Evolutionary conservation across 1,139 yeast genomes (phyloP), one percentile per base, ranked within the genome.

Genomic region (Hansenula sp.): DNA sequence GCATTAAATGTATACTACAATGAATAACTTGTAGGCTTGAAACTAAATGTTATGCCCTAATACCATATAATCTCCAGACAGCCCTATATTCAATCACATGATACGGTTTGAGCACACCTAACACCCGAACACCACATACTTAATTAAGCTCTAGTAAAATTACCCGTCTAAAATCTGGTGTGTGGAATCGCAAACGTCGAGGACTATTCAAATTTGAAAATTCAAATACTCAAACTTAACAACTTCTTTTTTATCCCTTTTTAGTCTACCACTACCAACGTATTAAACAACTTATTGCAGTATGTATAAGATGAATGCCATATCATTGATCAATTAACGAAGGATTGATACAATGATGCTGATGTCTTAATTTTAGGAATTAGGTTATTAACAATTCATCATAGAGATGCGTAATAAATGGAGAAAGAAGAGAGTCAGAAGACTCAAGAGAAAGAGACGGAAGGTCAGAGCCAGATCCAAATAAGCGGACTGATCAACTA

Each of bases 371-470:
- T n/a, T n/a, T n/a, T n/a, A 10, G 17, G 10, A 21, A 31, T 18
- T 27, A 17, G 2, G 3, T 7, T 27, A 38, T 39, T 47, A 48
- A 48, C 50, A 41, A 18, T 16, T 4, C 3, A 24, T 11, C 9
- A 17, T 40, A 50, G 67, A 59, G 60, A 84, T 84, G 95, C 83
- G 95, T 82, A 78, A 81, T 75, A 84, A 84, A 82, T 87, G 96
- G 97, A 88, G 96, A 87, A 89, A 89, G 85, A 89, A 89, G 95
- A 88, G 97, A 88, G 95, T 84, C 76, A 88, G 97, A 87, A 87
- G 96, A 87, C 87, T 89, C 71, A 89, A 89, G 85, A 86, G 96
- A 83, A 89, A 89, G 95, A 85, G 97, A 84, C 95, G 97, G 95
- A 88, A 88, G 95, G 96, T 89, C 66, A 86, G 97, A 86, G 97